phyloP scores from a whole-genome alignment of 1,284 basidiomycete species.

The Ganoderma sinense region DNA sequence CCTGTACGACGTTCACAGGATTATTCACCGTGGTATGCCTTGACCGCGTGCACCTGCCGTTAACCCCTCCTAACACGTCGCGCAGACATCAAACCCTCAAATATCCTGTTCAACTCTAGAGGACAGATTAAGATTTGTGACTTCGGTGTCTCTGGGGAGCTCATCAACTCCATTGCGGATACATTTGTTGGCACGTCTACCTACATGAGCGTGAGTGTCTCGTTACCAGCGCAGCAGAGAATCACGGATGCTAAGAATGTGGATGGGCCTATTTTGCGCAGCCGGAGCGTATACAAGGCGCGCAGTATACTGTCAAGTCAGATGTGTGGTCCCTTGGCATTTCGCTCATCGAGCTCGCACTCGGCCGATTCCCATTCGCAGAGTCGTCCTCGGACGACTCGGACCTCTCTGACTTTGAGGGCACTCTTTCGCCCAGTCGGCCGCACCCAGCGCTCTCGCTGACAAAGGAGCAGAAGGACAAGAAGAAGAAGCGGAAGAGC shows the following conservation, averaged over 20 bases:
- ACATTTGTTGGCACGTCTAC: conserved; percentile 99
- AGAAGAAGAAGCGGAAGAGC: conserved; percentile 68
- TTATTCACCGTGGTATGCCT: conserved; percentile 91
- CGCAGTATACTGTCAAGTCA: conserved; percentile 96
- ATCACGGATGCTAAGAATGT: conserved; percentile 22
- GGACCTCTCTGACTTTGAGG: conserved; percentile 75
- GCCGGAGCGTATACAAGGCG: conserved; percentile 99
- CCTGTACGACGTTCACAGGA: conserved; percentile 98
- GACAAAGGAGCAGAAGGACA: conserved; percentile 51
- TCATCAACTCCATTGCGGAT: conserved; percentile 98
- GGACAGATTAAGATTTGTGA: conserved; percentile 99
- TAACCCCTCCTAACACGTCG: neutral
- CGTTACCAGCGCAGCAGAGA: conserved; percentile 42
- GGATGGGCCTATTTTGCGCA: conserved; percentile 42
- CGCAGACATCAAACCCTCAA: conserved; percentile 98
- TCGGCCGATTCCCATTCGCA: conserved; percentile 93
- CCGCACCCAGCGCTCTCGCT: conserved; percentile 44
- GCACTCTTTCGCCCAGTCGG: conserved; percentile 66
- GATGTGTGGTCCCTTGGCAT: conserved; percentile 98
- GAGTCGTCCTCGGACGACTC: conserved; percentile 71
- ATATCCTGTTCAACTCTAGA: conserved; percentile 93
- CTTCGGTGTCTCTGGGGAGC: conserved; percentile 97
- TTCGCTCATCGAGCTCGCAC: conserved; percentile 92
- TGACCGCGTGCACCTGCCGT: neutral
- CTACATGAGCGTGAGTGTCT: conserved; percentile 96